Percentiles rank a stretch among this genome's conserved stretches.
phyloP scores from a whole-genome alignment of 106 monocot genomes.

The Gastrodia elata region DNA sequence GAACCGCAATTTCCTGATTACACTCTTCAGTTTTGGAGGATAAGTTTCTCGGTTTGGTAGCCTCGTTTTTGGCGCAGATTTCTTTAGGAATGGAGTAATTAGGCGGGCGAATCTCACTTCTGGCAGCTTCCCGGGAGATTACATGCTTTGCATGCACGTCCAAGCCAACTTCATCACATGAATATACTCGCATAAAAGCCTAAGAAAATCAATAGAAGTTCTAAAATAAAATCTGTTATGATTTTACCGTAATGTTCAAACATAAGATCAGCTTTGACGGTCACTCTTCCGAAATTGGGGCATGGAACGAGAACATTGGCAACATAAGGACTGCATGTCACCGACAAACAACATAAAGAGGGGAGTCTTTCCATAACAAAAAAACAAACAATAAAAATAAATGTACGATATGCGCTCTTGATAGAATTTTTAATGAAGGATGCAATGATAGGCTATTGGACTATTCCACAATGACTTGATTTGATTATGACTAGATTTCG shows the following conservation, averaged over 20 bases:
- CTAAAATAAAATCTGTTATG: not conserved
- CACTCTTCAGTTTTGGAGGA: slow-evolving; percentile 15
- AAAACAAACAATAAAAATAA: no score
- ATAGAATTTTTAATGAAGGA: no score
- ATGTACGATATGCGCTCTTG: no score
- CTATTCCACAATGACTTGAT: no score
- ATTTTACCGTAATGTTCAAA: slow-evolving; percentile 86
- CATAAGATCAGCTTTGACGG: slow-evolving; percentile 69
- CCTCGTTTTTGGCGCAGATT: slow-evolving; percentile 45
- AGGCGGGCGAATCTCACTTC: slow-evolving; percentile 7
- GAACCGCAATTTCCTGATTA: not conserved
- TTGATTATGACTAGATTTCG: no score
- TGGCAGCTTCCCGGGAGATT: slow-evolving; percentile 23
- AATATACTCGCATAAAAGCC: not conserved
- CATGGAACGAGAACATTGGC: slow-evolving; percentile 50
- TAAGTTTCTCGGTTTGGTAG: slow-evolving; percentile 13
- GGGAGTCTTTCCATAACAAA: not conserved
- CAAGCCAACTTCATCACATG: slow-evolving; percentile 56
- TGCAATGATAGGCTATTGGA: no score
- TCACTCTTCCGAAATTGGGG: slow-evolving; percentile 61
- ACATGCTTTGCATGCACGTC: slow-evolving; percentile 74
- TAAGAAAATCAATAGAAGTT: not conserved
- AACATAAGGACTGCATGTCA: slow-evolving; percentile 55
- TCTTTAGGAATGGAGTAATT: slow-evolving; percentile 42
- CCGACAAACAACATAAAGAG: not conserved